Base-by-base conservation (phyloP, 2,329 filamentous ascomycete species). In the Claviceps sp. region DNA sequence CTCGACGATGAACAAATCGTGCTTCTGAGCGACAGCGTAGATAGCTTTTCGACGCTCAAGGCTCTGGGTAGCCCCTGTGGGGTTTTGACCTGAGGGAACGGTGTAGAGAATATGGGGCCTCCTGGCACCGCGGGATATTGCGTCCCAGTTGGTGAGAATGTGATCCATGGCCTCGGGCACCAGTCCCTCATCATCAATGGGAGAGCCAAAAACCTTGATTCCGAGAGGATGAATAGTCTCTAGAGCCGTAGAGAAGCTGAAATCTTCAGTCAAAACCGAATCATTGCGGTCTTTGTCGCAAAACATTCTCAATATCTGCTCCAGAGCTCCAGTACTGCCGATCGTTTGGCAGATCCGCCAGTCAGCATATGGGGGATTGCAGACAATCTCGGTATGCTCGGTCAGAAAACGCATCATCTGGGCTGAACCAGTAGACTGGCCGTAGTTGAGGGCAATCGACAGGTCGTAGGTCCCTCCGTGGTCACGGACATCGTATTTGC, bases 331-430 rank as follows among this genome's bases (percentile, higher is more conserved):
- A 0, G 93, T 97, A 68, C 84, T 93, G 50, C 91, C 93, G 42
- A 91, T 79, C 2, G 84, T 90, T 71, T 96, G 76, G 51, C 82
- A 84, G 61, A 87, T 87, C 57, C 80, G 76, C 93, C 93, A 98
- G 70, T 98, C 90, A 17, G 83, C 77, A 65, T 97, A 97, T 0
- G 87, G 88, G 16, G 91, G 90, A 55, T 81, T 76, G 67, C 89
- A 87, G 16, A 95, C 82, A 52, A 97, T 81, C 70, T 98, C 91
- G 0, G 90, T 95, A 69, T 97, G 93, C 72, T 98, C 93, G 0
- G 90, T 94, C 49, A 97, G 76, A 71, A 87, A 97, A 55, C 93
- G 83, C 56, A 96, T 73, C 66, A 98, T 75, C 70, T 95, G 93
- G 3, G 89, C 85, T 11, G 88, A 81, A 17, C 93, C 93, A 17